Percentiles rank a stretch among this genome's conserved stretches.
phyloP scores from a whole-genome alignment of 208 protist genomes.

The Leptomonas seymouri region DNA sequence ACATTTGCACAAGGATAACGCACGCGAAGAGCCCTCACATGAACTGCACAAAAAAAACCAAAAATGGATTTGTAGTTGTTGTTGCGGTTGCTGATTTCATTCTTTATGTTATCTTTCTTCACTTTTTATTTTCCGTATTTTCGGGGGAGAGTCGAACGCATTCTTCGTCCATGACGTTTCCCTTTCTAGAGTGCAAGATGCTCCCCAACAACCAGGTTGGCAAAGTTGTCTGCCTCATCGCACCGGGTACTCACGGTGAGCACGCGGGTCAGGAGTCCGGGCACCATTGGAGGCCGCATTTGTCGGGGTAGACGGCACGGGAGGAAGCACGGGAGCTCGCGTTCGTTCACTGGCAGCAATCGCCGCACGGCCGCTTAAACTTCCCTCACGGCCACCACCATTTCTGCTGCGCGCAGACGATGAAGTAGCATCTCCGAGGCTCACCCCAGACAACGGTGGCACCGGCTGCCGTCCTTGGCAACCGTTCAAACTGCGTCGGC shows the following conservation, averaged over 20 bases:
- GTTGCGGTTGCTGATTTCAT: too few species aligned
- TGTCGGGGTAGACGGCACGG: slow-evolving; percentile 3
- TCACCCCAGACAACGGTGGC: neutral
- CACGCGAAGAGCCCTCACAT: too few species aligned
- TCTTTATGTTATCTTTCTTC: too few species aligned
- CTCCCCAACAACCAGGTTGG: too few species aligned
- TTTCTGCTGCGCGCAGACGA: neutral
- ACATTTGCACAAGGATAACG: too few species aligned
- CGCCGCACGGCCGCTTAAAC: neutral
- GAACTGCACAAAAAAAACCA: too few species aligned
- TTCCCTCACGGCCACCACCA: neutral
- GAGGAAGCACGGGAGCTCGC: neutral
- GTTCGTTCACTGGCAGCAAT: neutral
- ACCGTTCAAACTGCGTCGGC: neutral
- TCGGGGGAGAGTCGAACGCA: too few species aligned
- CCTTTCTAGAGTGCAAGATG: too few species aligned
- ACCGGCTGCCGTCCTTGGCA: slow-evolving; percentile 12
- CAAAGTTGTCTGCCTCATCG: too few species aligned
- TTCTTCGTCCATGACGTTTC: too few species aligned
- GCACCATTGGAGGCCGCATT: neutral
- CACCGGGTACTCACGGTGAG: slow-evolving; percentile 16
- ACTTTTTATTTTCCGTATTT: too few species aligned
- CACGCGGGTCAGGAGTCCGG: neutral
- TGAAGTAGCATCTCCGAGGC: neutral
- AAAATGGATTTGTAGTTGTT: too few species aligned